Conservation (phyloP, 208 protist species). For the Leishmania tropica region DNA sequence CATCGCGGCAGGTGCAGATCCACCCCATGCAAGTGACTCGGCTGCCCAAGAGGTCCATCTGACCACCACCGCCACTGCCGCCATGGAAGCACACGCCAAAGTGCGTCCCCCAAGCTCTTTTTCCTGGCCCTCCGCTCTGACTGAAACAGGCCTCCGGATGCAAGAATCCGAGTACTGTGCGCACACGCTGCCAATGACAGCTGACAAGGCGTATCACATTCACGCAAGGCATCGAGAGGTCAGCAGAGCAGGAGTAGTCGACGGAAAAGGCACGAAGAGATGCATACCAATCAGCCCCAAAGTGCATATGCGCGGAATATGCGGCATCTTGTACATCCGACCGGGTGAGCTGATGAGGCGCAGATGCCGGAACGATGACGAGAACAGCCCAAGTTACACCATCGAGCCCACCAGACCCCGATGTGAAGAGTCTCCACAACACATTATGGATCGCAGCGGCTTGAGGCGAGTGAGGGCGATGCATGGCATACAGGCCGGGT, state of each 20-base stretch:
- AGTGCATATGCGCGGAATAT: not conserved
- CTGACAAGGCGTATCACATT: not conserved
- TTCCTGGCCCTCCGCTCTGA: not conserved
- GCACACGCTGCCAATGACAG: not conserved
- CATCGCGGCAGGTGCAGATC: constrained; percentile 75
- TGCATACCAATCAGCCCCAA: not conserved
- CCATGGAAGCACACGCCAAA: not conserved
- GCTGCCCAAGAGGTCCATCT: constrained; percentile 19
- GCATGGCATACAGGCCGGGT: not conserved
- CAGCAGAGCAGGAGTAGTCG: not conserved
- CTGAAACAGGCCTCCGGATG: not conserved
- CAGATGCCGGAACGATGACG: not conserved
- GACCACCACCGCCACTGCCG: not conserved
- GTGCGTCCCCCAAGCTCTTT: not conserved
- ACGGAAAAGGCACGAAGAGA: not conserved
- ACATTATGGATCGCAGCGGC: not conserved
- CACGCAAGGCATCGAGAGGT: not conserved
- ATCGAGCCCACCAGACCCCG: not conserved
- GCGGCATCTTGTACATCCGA: not conserved
- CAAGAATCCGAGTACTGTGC: not conserved
- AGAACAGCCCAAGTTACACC: not conserved
- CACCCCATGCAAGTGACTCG: constrained; percentile 36
- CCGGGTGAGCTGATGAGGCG: not conserved
- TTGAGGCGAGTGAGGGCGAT: not conserved
- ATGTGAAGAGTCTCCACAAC: not conserved